Base-by-base conservation (phyloP, 768 basidiomycete genomes). In the Boletus tylopilopsis region DNA sequence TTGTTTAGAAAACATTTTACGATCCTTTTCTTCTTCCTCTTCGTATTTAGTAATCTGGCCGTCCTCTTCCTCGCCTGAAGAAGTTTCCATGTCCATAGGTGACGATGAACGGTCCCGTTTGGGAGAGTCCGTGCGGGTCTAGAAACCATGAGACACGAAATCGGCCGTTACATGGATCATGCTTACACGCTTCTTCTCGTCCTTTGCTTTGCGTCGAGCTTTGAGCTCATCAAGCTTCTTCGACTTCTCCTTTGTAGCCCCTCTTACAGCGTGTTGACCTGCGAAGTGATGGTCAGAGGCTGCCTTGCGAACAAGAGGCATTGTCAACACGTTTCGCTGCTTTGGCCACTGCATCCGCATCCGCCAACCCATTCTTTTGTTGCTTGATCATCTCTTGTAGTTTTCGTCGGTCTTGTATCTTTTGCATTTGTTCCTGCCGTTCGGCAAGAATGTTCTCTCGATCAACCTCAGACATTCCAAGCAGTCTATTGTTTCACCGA, bases 141-240 rank as follows among this genome's bases (percentile, higher is more conserved):
- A 54, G 33, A 38, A 19, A 22, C 45, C 21, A 45, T 56, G 57
- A 53, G 49, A 40, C 41, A 56, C 42, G 40, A 38, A 46, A 41
- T 36, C 41, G 36, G 9, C 19, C 21, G 13, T 15, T 19, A 41
- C 16, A 42, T 23, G 16, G 9, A 16, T 30, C 18, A 43, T 34
- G 66, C 82, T 55, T 67, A 93, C 94, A 52, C 85, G 79, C 65
- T 85, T 87, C 68, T 87, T 85, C 67, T 94, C 90, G 56, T 86
- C 90, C 70, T 93, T 94, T 9, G 90, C 92, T 59, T 85, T 89
- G 30, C 94, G 79, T 60, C 77, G 85, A 6, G 87, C 90, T 70
- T 88, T 94, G 23, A 96, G 75, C 64, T 93, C 93, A 52, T 87
- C 87, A 9, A 93, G 75, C 61, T 85, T 88, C 46, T 78, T 76